A percentile compares a stretch with the other conserved stretches of the same genome.
These are phyloP conservation scores for Gypsophila paniculata DNA, from an alignment of 179 eudicot species.

Conservation along the genomic window DNA sequence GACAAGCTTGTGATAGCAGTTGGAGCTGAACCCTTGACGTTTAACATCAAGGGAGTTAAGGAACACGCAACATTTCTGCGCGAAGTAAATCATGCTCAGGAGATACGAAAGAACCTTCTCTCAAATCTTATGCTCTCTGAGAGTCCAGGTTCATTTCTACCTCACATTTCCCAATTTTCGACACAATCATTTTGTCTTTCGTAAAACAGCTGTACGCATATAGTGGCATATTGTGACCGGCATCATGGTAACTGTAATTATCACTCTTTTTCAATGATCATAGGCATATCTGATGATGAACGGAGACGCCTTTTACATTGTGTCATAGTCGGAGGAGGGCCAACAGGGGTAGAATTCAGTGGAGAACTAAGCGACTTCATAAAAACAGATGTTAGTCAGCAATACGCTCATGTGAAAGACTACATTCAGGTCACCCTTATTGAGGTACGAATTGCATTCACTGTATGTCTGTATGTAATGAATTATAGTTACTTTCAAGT, in stretches of 20 bases:
- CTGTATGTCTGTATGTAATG: background rate
- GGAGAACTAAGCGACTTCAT: slow-evolving; percentile 91
- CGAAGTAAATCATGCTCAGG: slow-evolving; percentile 78
- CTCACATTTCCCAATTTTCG: background rate
- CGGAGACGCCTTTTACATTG: slow-evolving; percentile 69
- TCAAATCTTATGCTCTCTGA: slow-evolving; percentile 73
- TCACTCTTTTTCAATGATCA: background rate
- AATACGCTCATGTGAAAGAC: slow-evolving; percentile 74
- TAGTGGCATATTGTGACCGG: too few species aligned
- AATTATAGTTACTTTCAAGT: background rate
- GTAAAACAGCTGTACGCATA: too few species aligned
- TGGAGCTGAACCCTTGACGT: slow-evolving; percentile 78
- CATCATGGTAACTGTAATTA: background rate
- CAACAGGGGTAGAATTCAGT: slow-evolving; percentile 89
- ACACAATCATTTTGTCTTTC: background rate
- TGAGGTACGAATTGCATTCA: slow-evolving; percentile 47
- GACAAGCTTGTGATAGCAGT: slow-evolving; percentile 82
- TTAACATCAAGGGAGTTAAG: slow-evolving; percentile 73
- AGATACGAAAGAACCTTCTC: slow-evolving; percentile 67
- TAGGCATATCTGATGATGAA: slow-evolving; percentile 80
- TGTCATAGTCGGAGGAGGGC: slow-evolving; percentile 94
- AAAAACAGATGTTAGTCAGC: slow-evolving; percentile 58
- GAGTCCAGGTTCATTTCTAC: slow-evolving; percentile 53
- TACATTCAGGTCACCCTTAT: slow-evolving; percentile 67
- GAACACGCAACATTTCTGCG: slow-evolving; percentile 76